Percentiles rank a stretch among this genome's conserved stretches.
phyloP scores from a whole-genome alignment of 441 rosid species.

The Populus trichocarpa region DNA sequence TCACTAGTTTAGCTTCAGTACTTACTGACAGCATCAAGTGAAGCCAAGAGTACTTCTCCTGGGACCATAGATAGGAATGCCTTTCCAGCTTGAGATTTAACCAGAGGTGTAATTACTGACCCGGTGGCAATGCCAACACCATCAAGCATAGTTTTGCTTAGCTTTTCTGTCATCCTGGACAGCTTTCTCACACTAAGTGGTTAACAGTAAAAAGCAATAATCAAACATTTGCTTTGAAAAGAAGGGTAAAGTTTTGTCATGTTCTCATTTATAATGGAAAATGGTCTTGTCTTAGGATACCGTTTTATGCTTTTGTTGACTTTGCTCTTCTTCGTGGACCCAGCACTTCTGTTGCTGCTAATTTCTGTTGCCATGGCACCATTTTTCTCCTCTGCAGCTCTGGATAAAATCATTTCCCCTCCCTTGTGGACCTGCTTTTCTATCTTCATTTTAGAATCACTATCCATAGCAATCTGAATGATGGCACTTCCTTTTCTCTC shows the following conservation, averaged over 20 bases:
- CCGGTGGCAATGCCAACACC: conserved; percentile 64
- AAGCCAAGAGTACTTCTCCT: conserved; percentile 80
- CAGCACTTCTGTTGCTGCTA: conserved; percentile 20
- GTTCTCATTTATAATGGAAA: not conserved
- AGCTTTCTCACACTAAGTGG: conserved; percentile 60
- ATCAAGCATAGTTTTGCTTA: conserved; percentile 69
- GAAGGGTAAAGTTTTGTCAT: not conserved
- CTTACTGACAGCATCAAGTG: conserved; percentile 56
- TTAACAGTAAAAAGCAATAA: not conserved
- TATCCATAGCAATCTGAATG: not conserved
- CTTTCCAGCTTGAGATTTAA: conserved; percentile 71
- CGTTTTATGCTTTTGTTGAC: conserved; percentile 72
- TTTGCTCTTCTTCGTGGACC: conserved; percentile 41
- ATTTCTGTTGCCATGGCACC: conserved; percentile 26
- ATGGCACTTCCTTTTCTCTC: not conserved
- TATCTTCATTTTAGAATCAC: not conserved
- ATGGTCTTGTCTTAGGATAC: conserved; percentile 33
- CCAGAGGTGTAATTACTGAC: conserved; percentile 59
- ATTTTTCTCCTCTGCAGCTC: conserved; percentile 45
- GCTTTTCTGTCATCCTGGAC: conserved; percentile 70
- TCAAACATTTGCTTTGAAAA: conserved; percentile 6
- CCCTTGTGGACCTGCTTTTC: conserved; percentile 60
- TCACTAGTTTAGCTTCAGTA: conserved; percentile 14
- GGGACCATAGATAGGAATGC: conserved; percentile 73
- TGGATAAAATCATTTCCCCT: conserved; percentile 61